Evolutionary conservation across 1,284 basidiomycete species (phyloP).

Genomic region (Mycosarcoma maydis): DNA sequence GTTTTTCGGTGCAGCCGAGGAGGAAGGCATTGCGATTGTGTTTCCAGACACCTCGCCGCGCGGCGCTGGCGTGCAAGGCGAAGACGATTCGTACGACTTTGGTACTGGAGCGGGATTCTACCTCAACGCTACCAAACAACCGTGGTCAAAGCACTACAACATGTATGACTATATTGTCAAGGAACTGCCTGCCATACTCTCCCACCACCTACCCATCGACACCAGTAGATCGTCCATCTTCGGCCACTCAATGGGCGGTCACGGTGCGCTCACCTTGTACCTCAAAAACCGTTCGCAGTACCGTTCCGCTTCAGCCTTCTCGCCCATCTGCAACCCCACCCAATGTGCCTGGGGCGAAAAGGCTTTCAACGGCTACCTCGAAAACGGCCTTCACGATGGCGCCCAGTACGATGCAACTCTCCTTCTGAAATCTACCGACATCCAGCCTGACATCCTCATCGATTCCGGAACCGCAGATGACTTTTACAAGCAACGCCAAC

Average conservation of each 20-base stretch:
- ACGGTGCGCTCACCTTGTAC: constrained; percentile 92
- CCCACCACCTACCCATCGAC: constrained; percentile 52
- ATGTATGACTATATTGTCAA: constrained; percentile 61
- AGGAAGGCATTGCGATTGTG: constrained; percentile 80
- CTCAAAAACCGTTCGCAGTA: constrained; percentile 77
- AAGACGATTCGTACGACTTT: constrained; percentile 80
- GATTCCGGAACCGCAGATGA: constrained; percentile 78
- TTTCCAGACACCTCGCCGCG: constrained; percentile 97
- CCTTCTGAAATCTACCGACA: constrained; percentile 75
- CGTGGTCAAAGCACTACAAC: constrained; percentile 58
- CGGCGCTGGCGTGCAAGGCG: constrained; percentile 84
- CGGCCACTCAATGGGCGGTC: constrained; percentile 83
- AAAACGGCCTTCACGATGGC: constrained; percentile 77
- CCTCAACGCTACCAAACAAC: constrained; percentile 61
- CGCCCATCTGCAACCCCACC: constrained; percentile 89
- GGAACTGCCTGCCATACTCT: constrained; percentile 53
- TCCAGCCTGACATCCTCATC: constrained; percentile 68
- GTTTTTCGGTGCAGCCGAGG: constrained; percentile 56
- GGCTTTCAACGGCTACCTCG: constrained; percentile 88
- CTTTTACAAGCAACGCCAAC: constrained; percentile 84
- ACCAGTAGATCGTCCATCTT: constrained; percentile 49
- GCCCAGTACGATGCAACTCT: constrained; percentile 85
- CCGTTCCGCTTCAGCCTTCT: constrained; percentile 89
- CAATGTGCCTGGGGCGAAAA: constrained; percentile 90
- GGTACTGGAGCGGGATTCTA: constrained; percentile 66